Evolutionary conservation across 2,329 filamentous ascomycete species (phyloP), one percentile per base, ranked within the genome.

Genomic region (Apiospora kogelbergensis): DNA sequence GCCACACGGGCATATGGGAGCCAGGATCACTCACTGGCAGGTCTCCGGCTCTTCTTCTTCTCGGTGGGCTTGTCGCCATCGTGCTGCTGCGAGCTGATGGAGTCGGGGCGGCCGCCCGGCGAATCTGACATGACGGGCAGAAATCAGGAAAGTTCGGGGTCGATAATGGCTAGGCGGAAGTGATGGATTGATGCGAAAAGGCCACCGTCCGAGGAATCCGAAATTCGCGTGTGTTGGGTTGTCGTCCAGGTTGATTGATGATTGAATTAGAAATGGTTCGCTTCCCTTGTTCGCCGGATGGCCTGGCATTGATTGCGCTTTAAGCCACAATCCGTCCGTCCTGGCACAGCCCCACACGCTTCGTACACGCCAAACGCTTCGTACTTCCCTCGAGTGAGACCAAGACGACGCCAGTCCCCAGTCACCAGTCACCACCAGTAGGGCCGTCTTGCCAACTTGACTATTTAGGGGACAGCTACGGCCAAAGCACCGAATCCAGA

Each of bases 31-130:
- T 82, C 78, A 97, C 94, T 98, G 75, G 94, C 93, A 75, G 95
- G 95, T 82, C 94, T 91, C 82, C 93, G 91, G 86, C 89, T 97
- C 89, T 97, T 97, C 81, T 91, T 89, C 85, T 95, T 96, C 83
- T 96, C 85, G 86, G 86, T 77, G 72, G 81, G 78, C 76, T 86
- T 84, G 53, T 60, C 53, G 74, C 80, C 79, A 74, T 81, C 79
- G 68, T 84, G 84, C 6, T 60, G 53, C 74, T 86, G 83, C 46
- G 86, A 87, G 70, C 82, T 79, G 74, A 89, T 85, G 64, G 86
- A 88, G 79, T 88, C 86, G 76, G 82, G 75, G 72, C 81, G 83
- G 72, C 79, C 81, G 73, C 80, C 80, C 70, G 83, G 79, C 67
- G 81, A 78, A 77, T 86, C 84, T 76, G 84, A 80, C 85, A 87